These are phyloP conservation scores for Termitomyces sp. DNA, from an alignment of 768 basidiomycete species.

Conservation along the genomic window DNA sequence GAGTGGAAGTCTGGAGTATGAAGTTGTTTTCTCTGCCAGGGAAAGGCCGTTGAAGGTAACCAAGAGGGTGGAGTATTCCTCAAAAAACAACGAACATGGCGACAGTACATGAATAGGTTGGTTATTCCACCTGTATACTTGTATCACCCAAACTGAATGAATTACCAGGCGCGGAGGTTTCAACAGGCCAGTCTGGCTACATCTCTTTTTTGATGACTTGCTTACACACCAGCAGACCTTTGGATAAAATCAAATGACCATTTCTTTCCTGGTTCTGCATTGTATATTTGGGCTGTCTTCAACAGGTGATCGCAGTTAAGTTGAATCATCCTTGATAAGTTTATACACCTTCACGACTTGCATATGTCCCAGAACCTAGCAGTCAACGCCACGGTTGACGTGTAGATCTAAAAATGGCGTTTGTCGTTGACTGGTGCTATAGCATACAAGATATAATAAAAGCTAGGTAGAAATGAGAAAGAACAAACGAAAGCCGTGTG, in stretches of 20 bases:
- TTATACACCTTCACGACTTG: slow-evolving; percentile 10
- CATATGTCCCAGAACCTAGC: slow-evolving; percentile 6
- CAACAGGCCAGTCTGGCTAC: slow-evolving; percentile 50
- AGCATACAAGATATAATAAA: slow-evolving; percentile 23
- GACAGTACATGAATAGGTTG: slow-evolving; percentile 97
- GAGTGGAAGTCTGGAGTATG: background rate
- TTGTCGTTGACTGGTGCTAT: slow-evolving; percentile 16
- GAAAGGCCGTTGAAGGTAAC: slow-evolving; percentile 76
- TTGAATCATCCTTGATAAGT: slow-evolving; percentile 8
- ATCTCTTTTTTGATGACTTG: background rate
- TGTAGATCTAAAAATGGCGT: slow-evolving; percentile 3
- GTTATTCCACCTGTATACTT: slow-evolving; percentile 10
- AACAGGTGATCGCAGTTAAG: slow-evolving; percentile 12
- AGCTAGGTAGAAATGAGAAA: slow-evolving; percentile 14
- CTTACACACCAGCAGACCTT: slow-evolving; percentile 49
- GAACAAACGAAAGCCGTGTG: slow-evolving; percentile 1
- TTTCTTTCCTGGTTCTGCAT: background rate
- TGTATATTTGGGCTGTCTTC: background rate
- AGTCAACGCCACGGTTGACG: background rate
- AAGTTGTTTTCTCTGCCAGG: slow-evolving; percentile 34
- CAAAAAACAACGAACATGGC: slow-evolving; percentile 88
- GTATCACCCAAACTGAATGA: slow-evolving; percentile 4
- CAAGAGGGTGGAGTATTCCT: slow-evolving; percentile 62
- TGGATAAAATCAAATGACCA: slow-evolving; percentile 87
- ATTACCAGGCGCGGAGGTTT: slow-evolving; percentile 70